Conservation (phyloP, 805 yeast genomes). For the Hanseniaspora jakobsenii region DNA sequence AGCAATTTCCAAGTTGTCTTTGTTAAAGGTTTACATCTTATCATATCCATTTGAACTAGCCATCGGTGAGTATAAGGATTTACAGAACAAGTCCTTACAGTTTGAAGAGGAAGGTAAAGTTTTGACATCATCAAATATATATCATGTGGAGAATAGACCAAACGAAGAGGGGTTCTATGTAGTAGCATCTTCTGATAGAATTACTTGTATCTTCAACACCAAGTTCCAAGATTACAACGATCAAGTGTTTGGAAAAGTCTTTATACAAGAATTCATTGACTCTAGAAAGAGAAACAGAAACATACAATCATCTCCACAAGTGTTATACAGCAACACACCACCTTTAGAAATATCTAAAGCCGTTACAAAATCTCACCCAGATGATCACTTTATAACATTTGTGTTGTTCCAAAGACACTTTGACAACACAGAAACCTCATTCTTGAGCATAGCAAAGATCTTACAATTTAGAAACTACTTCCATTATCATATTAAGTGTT, state of each 20-base stretch:
- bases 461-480: conserved; percentile 89
- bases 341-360: conserved; percentile 67
- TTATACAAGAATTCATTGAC: conserved; percentile 86
- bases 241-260: conserved; percentile 77
- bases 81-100: conserved; percentile 31
- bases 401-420: conserved; percentile 83
- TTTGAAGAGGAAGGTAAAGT: conserved; percentile 23
- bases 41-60: conserved; percentile 91
- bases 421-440: conserved; percentile 40
- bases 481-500: conserved; percentile 97
- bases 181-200: conserved; percentile 88
- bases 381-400: conserved; percentile 48
- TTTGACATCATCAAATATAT: conserved; percentile 21
- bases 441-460: conserved; percentile 59
- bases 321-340: conserved; percentile 83
- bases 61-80: conserved; percentile 60
- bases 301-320: conserved; percentile 97
- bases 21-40: conserved; percentile 73
- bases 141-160: conserved; percentile 55
- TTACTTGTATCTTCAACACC: conserved; percentile 90
- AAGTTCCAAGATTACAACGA: conserved; percentile 94
- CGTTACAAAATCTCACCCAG: conserved; percentile 24
- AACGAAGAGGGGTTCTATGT: conserved; percentile 86
- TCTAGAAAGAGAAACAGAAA: conserved; percentile 88
- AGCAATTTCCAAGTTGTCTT: conserved; percentile 35